These are phyloP conservation scores for Plasmopara muralis DNA, from an alignment of 352 stramenopile genomes.

Conservation along the genomic window DNA sequence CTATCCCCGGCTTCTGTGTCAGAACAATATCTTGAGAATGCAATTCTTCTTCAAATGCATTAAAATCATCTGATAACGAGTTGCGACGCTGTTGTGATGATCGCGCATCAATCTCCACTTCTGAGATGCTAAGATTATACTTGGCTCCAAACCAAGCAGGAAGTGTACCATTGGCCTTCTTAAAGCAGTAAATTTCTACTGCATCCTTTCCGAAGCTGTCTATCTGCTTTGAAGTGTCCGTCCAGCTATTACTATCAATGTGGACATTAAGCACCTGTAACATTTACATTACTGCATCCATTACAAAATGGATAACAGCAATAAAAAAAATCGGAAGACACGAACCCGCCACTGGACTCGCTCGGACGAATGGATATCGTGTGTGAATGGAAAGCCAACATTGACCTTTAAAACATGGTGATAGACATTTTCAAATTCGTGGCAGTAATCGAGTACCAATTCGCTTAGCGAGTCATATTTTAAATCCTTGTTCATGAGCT, in stretches of 20 bases:
- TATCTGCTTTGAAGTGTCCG: conserved; percentile 48
- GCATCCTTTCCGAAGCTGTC: conserved; percentile 69
- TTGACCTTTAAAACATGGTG: conserved; percentile 75
- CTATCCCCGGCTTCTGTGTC: conserved; percentile 22
- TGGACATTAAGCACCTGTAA: conserved; percentile 61
- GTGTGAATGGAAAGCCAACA: conserved; percentile 76
- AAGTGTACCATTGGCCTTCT: conserved; percentile 51
- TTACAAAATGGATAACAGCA: not conserved
- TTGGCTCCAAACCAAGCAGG: conserved; percentile 54
- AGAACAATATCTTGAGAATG: conserved; percentile 5
- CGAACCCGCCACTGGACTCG: conserved; percentile 79
- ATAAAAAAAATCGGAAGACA: conserved; percentile 4
- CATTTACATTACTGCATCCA: conserved; percentile 1
- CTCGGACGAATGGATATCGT: conserved; percentile 84
- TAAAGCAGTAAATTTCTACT: conserved; percentile 56
- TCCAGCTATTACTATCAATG: conserved; percentile 37
- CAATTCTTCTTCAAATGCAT: conserved; percentile 18
- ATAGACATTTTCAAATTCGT: conserved; percentile 52
- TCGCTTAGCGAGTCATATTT: conserved; percentile 73
- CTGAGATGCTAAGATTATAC: conserved; percentile 52
- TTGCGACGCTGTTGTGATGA: conserved; percentile 30
- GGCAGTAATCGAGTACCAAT: conserved; percentile 62
- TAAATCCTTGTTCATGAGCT: conserved; percentile 84
- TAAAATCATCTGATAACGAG: conserved; percentile 33
- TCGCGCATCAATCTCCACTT: conserved; percentile 35